Evolutionary conservation across 495 filamentous ascomycete genomes (phyloP).

Genomic region (Tuber aestivum): DNA sequence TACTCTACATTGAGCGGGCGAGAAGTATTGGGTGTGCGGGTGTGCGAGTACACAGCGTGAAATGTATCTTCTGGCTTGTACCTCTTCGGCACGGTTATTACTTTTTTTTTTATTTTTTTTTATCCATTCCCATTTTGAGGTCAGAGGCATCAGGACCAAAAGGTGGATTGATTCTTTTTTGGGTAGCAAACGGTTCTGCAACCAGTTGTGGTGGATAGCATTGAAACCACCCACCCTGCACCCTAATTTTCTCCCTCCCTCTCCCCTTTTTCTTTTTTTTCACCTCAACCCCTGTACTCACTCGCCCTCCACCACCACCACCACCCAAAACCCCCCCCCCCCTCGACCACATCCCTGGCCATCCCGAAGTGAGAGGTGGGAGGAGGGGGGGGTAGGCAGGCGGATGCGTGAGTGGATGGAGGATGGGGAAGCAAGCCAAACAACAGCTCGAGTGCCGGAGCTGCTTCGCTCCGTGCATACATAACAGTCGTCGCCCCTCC

Average conservation of each 20-base stretch:
- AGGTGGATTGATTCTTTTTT: conserved; percentile 33
- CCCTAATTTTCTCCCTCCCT: background rate
- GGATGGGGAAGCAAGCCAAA: background rate
- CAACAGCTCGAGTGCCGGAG: background rate
- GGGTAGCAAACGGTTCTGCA: conserved; percentile 36
- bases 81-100: conserved; percentile 22
- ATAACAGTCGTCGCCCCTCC: background rate
- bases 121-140: no score
- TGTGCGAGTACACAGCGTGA: conserved; percentile 11
- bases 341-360: conserved; percentile 8
- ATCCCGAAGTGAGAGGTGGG: conserved; percentile 5
- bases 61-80: conserved; percentile 30
- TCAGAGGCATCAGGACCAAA: conserved; percentile 3
- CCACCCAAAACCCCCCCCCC: conserved; percentile 11
- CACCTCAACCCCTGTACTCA: conserved; percentile 15
- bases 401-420: background rate
- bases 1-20: conserved; percentile 5
- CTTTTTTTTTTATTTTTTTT: no score
- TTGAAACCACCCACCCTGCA: conserved; percentile 22
- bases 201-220: conserved; percentile 14
- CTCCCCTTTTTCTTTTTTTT: background rate
- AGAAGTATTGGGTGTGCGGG: conserved; percentile 19
- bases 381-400: background rate
- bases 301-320: no score
- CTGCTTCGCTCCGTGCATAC: background rate